Base-by-base conservation (phyloP, 2,329 filamentous ascomycete genomes). In the Colletotrichum limetticola region DNA sequence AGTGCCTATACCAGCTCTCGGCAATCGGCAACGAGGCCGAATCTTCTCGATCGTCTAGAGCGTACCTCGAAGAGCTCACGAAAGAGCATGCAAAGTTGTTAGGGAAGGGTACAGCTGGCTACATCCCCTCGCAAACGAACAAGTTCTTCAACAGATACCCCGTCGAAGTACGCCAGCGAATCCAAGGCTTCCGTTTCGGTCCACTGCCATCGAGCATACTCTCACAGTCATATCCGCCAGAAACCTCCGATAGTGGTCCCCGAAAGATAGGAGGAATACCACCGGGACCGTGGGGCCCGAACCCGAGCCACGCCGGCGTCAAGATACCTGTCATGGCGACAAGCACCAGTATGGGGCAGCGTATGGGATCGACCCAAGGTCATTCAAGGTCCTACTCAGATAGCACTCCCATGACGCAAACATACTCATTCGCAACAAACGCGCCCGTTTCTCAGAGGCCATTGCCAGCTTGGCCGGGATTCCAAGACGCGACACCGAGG, bases 371-470 rank as follows among this genome's bases (percentile, higher is more conserved):
- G 6, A 12, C 16, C 14, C 22, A 30, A 4, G 70, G 70, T 11
- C 70, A 72, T 35, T 61, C 62, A 14, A 35, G 70, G 6, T 72
- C 70, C 1, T 72, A 64, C 11, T 72, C 66, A 3, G 70, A 72
- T 26, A 70, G 66, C n/a, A 52, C 62, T 5, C 63, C 66, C 1
- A n/a, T 72, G 42, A 65, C 42, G 4, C 70, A 69, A 5, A 58
- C 69, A 2, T 70, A 69, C 26, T 64, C 70, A 2, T 72, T 59
- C 28, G 66, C 58, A 2, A 16, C 53, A n/a, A 46, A 19, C n/a
- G 35, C 24, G 1, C 56, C 60, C 1, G 19, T 56, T 3, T 69
- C 66, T 24, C 70, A 72, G n/a, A 64, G 55, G 26, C 66, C 56
- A 22, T 32, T 64, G 3, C 70, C 53, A 24, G 5, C 49, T 1